A percentile compares a stretch with the other conserved stretches of the same genome.
Conservation (phyloP, 2,329 filamentous ascomycete genomes). For the Neofusicoccum sp. region DNA sequence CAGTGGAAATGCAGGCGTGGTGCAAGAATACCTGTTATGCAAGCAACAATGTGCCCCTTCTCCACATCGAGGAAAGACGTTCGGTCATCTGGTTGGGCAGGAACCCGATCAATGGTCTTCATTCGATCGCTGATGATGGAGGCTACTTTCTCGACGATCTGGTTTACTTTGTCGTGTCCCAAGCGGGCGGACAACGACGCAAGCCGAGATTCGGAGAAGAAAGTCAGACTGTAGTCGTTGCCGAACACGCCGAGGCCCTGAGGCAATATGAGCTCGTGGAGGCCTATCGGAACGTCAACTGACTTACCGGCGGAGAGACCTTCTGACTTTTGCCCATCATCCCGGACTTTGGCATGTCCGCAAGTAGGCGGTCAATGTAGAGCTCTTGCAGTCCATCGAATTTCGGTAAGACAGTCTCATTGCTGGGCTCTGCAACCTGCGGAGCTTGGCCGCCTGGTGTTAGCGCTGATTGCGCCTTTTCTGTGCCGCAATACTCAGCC, state of each 20-base stretch:
- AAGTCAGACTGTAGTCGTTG: constrained; percentile 30
- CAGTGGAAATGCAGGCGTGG: too few species aligned
- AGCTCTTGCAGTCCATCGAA: not conserved
- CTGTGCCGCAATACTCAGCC: too few species aligned
- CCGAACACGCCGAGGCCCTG: too few species aligned
- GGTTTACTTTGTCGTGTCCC: constrained; percentile 26
- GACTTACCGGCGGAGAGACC: too few species aligned
- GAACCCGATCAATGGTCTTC: constrained; percentile 6
- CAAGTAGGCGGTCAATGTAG: not conserved
- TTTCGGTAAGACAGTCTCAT: not conserved
- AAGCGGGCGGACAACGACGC: constrained; percentile 28
- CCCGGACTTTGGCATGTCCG: not conserved
- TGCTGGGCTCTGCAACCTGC: too few species aligned
- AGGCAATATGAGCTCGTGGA: too few species aligned
- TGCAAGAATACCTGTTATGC: not conserved
- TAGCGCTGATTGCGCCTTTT: too few species aligned
- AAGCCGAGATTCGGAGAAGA: constrained; percentile 37
- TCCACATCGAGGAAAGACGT: not conserved
- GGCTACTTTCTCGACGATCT: constrained; percentile 26
- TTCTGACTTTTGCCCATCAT: too few species aligned
- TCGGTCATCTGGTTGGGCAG: not conserved
- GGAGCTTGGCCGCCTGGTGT: too few species aligned
- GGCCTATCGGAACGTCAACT: too few species aligned
- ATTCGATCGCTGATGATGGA: constrained; percentile 23
- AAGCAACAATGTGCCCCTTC: not conserved